A percentile compares a stretch with the other conserved stretches of the same genome.
phyloP scores from a whole-genome alignment of 768 basidiomycete species.

The Cubamyces lactineus region DNA sequence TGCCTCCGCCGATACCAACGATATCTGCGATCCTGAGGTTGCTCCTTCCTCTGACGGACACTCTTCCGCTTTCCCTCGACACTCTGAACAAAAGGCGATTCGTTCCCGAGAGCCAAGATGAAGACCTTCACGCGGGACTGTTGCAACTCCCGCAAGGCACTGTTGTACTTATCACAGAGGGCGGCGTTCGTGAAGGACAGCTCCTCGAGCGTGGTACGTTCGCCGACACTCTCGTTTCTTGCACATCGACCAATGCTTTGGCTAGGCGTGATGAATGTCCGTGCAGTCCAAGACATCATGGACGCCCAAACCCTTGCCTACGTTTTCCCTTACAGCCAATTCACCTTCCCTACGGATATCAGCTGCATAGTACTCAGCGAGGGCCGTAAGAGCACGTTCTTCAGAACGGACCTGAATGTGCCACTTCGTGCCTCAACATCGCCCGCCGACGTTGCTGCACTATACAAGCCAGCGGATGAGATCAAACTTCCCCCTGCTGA shows the following conservation, averaged over 20 bases:
- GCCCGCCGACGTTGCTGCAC: constrained; percentile 27
- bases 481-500: constrained; percentile 51
- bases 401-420: constrained; percentile 65
- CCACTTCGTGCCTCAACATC: constrained; percentile 43
- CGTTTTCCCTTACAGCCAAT: constrained; percentile 74
- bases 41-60: constrained; percentile 59
- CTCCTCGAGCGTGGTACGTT: constrained; percentile 53
- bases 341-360: constrained; percentile 75
- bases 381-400: constrained; percentile 72
- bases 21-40: constrained; percentile 58
- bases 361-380: constrained; percentile 62
- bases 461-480: constrained; percentile 54
- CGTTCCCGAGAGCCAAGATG: constrained; percentile 65
- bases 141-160: constrained; percentile 72
- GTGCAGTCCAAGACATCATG: constrained; percentile 65
- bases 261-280: constrained; percentile 65
- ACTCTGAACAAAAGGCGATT: constrained; percentile 61
- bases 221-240: background rate
- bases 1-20: constrained; percentile 40
- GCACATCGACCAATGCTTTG: background rate
- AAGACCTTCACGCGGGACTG: constrained; percentile 74
- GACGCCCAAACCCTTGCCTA: constrained; percentile 70
- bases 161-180: constrained; percentile 65
- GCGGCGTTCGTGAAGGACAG: constrained; percentile 67
- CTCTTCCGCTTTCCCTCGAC: constrained; percentile 64